Evolutionary conservation across 495 filamentous ascomycete genomes (phyloP), one percentile per base, ranked within the genome.

Genomic region (Ramalina intermedia): DNA sequence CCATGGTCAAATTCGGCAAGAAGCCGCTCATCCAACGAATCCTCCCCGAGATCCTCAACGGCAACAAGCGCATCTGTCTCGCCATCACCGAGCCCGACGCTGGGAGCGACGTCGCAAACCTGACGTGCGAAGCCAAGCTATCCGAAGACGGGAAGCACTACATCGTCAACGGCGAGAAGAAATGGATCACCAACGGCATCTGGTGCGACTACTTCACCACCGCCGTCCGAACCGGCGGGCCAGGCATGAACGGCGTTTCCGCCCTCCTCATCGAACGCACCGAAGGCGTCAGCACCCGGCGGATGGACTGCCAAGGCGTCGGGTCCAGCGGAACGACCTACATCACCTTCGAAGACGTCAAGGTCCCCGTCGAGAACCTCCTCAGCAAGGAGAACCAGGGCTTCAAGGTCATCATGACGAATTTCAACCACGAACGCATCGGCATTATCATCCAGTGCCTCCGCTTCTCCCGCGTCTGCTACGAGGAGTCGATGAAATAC

Each of bases 111-210:
- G 91, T 98, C 14, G 91, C 91, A 46, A 96, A 93, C 67, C 66
- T 98, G 37, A 89, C 80, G 21, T 96, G 90, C 63, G 88, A 95
- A 71, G 91, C 91, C 24, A 94, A 93, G 70, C 81, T 94, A 39
- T 81, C 73, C 46, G 79, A 86, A 56, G 90, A 96, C 61, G 91
- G 91, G 60, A 98, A 96, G 74, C 86, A 96, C 66, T 98, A 93
- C 66, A 96, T 98, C 51, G 91, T 98, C 66, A 98, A 96, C 62
- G 91, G 91, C 38, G 91, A 96, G 76, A 96, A 98, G 81, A 98
- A 98, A 67, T 96, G 91, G 91, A 98, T 98, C 66, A 96, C 90
- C 60, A 96, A 98, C 70, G 91, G 91, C 58, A 76, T 95, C 53
- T 96, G 85, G 84, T 76, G 73, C 49, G 91, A 98, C 63, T 98